Conservation (phyloP, 2,329 filamentous ascomycete species). For the Xylaria digitata region DNA sequence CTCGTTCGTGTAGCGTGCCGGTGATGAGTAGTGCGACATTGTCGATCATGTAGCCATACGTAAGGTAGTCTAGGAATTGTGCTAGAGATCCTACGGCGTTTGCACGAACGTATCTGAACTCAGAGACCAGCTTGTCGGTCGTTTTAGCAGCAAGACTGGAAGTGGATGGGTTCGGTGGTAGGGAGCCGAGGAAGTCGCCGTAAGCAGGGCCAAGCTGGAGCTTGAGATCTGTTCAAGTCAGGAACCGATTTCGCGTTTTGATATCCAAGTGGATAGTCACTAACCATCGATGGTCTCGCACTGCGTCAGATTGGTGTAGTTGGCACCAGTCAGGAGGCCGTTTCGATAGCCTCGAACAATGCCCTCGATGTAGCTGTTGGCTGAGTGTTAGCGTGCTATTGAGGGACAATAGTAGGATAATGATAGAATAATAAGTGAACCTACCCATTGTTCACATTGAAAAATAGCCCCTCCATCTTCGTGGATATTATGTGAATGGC, state of each 20-base stretch:
- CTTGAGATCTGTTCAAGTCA: conserved; percentile 79
- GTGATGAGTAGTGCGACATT: conserved; percentile 98
- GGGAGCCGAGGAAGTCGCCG: conserved; percentile 92
- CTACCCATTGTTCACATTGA: conserved; percentile 94
- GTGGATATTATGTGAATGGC: conserved; percentile 40
- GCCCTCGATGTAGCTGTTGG: conserved; percentile 90
- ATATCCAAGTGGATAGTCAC: conserved; percentile 42
- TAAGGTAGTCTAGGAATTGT: conserved; percentile 97
- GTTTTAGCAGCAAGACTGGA: conserved; percentile 94
- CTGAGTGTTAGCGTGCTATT: conserved; percentile 23
- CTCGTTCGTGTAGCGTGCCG: conserved; percentile 94
- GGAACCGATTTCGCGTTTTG: neutral
- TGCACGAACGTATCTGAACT: conserved; percentile 95
- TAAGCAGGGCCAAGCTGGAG: conserved; percentile 96
- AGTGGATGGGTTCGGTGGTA: conserved; percentile 96
- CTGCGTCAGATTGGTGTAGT: conserved; percentile 96
- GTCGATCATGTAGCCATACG: conserved; percentile 99
- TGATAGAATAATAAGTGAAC: conserved; percentile 43
- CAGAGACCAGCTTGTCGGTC: conserved; percentile 96
- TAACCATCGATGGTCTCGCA: conserved; percentile 97
- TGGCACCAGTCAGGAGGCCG: conserved; percentile 85
- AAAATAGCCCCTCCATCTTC: conserved; percentile 90
- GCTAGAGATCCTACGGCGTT: conserved; percentile 92
- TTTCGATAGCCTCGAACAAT: conserved; percentile 98
- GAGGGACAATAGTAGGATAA: conserved; percentile 25